Percentiles rank a stretch among this genome's conserved stretches.
These are phyloP conservation scores for Ophiocordyceps polyrhachis-furcata DNA, from an alignment of 2,329 filamentous ascomycete species.

Conservation along the genomic window DNA sequence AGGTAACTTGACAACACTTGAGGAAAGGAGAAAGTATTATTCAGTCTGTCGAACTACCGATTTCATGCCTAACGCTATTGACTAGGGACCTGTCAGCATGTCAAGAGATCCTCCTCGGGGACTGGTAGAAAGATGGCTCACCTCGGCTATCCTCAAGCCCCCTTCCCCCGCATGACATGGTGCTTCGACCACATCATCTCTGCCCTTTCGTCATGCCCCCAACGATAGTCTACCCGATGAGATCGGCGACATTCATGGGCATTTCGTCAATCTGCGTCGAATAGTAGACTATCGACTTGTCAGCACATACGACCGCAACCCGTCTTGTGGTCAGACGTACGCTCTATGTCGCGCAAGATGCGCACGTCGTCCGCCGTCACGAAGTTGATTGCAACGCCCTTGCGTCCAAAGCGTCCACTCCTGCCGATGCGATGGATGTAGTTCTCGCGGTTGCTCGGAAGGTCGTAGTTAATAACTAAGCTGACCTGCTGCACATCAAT, in stretches of 20 bases:
- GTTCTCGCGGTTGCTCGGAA: slow-evolving; percentile 97
- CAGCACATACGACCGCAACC: slow-evolving; percentile 8
- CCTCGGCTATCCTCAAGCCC: neutral
- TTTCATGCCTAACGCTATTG: neutral
- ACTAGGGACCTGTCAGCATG: no score
- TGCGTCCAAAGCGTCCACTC: slow-evolving; percentile 86
- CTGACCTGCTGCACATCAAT: slow-evolving; percentile 98
- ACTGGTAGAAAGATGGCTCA: neutral
- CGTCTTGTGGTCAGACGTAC: slow-evolving; percentile 28
- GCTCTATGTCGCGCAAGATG: slow-evolving; percentile 91
- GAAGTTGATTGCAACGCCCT: slow-evolving; percentile 99
- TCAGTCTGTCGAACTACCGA: neutral
- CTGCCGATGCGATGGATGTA: slow-evolving; percentile 98
- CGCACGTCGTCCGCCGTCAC: slow-evolving; percentile 96
- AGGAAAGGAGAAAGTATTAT: neutral
- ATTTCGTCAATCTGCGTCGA: slow-evolving; percentile 96
- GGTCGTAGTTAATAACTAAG: slow-evolving; percentile 96
- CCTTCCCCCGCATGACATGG: neutral
- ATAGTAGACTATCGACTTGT: slow-evolving; percentile 53
- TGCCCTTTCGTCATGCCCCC: neutral
- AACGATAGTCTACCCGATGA: slow-evolving; percentile 25
- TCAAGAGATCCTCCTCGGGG: neutral
- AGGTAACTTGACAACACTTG: no score
- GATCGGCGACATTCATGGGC: slow-evolving; percentile 79
- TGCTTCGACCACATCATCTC: neutral